A percentile compares a stretch with the other conserved stretches of the same genome.
phyloP scores from a whole-genome alignment of 2,329 filamentous ascomycete genomes.

The Ampelomyces quisqualis region DNA sequence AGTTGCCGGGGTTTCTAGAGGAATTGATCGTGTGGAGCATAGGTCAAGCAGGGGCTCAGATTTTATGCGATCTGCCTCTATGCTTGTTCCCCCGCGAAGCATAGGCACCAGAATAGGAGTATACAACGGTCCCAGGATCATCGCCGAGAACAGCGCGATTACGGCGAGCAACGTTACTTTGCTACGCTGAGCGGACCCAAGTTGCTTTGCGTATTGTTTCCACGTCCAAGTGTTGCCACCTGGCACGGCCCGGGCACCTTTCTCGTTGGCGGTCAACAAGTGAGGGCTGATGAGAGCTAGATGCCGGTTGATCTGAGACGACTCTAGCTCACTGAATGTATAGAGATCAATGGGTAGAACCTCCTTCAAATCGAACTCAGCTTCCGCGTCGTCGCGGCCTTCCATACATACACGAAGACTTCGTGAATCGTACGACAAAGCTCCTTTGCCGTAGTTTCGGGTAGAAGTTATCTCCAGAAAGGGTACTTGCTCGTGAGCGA shows the following conservation, averaged over 20 bases:
- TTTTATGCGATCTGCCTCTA: slow-evolving; percentile 4
- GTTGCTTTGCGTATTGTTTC: slow-evolving; percentile 11
- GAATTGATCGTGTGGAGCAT: too few relatives aligned
- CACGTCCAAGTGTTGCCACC: slow-evolving; percentile 7
- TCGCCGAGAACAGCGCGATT: slow-evolving; percentile 17
- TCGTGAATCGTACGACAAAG: slow-evolving; percentile 19
- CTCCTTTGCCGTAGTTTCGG: slow-evolving; percentile 28
- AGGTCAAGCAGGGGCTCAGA: slow-evolving; percentile 4
- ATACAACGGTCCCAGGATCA: slow-evolving; percentile 20
- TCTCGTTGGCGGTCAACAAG: slow-evolving; percentile 6
- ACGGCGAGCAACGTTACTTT: slow-evolving; percentile 8
- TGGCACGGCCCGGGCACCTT: slow-evolving; percentile 3
- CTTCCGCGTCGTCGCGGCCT: slow-evolving; percentile 22
- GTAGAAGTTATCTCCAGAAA: slow-evolving; percentile 35
- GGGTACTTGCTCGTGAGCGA: slow-evolving; percentile 30
- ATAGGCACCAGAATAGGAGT: slow-evolving; percentile 15
- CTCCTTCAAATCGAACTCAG: slow-evolving; percentile 32
- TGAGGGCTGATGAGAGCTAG: slow-evolving; percentile 36
- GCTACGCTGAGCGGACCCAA: background rate
- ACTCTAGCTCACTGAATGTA: slow-evolving; percentile 37
- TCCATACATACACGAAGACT: slow-evolving; percentile 37
- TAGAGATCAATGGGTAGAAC: slow-evolving; percentile 38
- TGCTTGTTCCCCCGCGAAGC: slow-evolving; percentile 10
- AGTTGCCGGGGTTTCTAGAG: too few relatives aligned
- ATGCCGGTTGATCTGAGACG: slow-evolving; percentile 43